Base-by-base conservation (phyloP, 148 eudicot genomes). In the Chenopodium album region DNA sequence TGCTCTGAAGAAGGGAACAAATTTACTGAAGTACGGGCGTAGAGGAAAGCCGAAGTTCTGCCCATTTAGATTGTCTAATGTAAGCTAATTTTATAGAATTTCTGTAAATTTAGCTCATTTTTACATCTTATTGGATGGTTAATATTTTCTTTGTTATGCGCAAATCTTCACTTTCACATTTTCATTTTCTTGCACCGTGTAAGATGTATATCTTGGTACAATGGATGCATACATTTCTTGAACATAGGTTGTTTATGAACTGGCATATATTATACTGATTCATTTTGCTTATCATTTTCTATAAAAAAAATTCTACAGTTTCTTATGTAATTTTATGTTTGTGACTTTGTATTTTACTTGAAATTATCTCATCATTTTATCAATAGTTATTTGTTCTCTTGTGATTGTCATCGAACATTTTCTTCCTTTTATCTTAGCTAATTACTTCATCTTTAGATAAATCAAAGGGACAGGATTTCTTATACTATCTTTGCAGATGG, bases 41-140 rank as follows among this genome's bases (percentile, higher is more conserved):
- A 83, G 90, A 85, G 90, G 90, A 69, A 88, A 88, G 86, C 90
- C 90, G n/a, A 88, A 88, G 78, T 85, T 88, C 32, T 88, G 90
- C 50, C 90, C 90, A 31, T 88, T 88, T 83, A 78, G 90, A 81
- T 79, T 88, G 78, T 88, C 88, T 68, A 88, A 85, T 81, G 90
- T 88, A 79, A 88, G 90, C 81, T 72, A 62, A 41, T 72, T 85
- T 60, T 67, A 59, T 54, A 11, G 34, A 69, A 47, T 31, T 14
- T 59, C 50, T 17, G 44, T 31, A 60, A 28, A 3, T 22, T 72
- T 29, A 23, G 4, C 46, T n/a, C n/a, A 66, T 28, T 37, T 37
- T 14, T 59, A 14, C 31, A 64, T 78, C 3, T 41, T 41, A 4
- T 41, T 64, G 5, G n/a, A 62, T 6, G 19, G 31, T 46, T 64